Base-by-base conservation (phyloP, 257 asterid species). In the Lantana camara region DNA sequence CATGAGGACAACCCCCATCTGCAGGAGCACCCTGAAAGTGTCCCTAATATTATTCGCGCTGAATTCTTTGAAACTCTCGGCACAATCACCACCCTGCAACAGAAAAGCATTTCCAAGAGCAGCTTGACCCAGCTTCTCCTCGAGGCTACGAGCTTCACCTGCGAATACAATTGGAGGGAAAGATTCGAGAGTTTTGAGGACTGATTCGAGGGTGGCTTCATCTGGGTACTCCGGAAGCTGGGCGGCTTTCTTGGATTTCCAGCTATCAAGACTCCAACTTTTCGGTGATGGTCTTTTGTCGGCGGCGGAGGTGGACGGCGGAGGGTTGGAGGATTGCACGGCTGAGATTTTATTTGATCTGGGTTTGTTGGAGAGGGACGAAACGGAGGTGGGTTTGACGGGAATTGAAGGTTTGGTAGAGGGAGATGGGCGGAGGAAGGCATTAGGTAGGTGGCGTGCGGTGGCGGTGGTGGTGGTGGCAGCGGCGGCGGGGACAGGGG, bases 1-100 rank as follows among this genome's bases (percentile, higher is more conserved):
- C 95, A 86, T 89, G 52, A 89, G 95, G 20, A 86, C 96, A 37
- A 79, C 95, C 11, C 95, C 69, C 96, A 89, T 89, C 88, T 89
- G 96, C 83, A 89, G 66, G 50, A 89, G 57, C 50, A 89, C 96
- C 69, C 96, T 75, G 57, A 89, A 86, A 9, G 95, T 83, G 48
- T 89, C 96, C 74, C 96, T 78, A 56, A 86, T 89, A 57, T 86
- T 86, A 53, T 89, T 89, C 10, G 92, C 96, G 72, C 77, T 82
- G 73, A 86, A 86, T 58, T 89, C 96, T 38, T 86, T 86, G 73
- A 89, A 89, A 62, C 96, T 89, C 82, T 89, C 96, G 3, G 95
- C 96, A 67, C 96, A 89, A 61, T 89, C 96, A 16, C 96, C 96
- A 0, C 96, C 96, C 70, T 82, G 90, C 77, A 89, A 71, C 11